Base-by-base conservation (phyloP, 2,329 filamentous ascomycete genomes). In the Fusarium proliferatum region DNA sequence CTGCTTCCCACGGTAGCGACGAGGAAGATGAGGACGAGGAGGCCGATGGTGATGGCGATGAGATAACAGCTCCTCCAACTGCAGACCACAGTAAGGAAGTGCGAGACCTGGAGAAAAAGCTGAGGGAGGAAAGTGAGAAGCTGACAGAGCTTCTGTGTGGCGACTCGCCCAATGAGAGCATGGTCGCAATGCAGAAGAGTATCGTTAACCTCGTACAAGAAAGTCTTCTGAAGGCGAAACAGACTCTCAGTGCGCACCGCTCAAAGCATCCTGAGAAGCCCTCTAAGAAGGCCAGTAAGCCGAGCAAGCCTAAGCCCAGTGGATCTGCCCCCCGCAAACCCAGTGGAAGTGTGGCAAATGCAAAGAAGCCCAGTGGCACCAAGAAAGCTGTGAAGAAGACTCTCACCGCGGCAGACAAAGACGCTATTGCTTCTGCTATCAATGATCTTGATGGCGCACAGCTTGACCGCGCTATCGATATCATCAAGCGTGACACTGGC, bases 401-500 rank as follows among this genome's bases (percentile, higher is more conserved):
- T 61, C 89, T 93, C 78, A 90, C 94, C 49, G 92, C 90, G 67
- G 87, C 92, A 7, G 95, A 99, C 83, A 98, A 98, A 86, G 94
- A 96, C 65, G 90, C 95, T 74, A 97, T 99, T 65, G 96, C 94
- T 3, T 92, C 92, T 66, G 93, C 93, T 19, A 96, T 97, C 72
- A 93, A 92, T 77, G 91, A 92, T 71, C 90, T 98, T 64, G 91
- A 95, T 23, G 92, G 93, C 56, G 86, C 87, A n/a, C 91, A 94
- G 74, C 92, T 97, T 79, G 89, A 92, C 56, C 90, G 91, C 75
- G 94, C 96, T 1, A 94, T 98, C 38, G 90, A 93, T 67, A 95
- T 98, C 71, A 98, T 99, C 79, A 94, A 97, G 81, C 90, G 90
- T 73, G 96, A 97, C 75, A 97, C 85, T 82, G 94, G 85, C 85